Percentiles rank a stretch among this genome's conserved stretches.
Conservation (phyloP, 331 rosid species). For the Pyrus hybrid region DNA sequence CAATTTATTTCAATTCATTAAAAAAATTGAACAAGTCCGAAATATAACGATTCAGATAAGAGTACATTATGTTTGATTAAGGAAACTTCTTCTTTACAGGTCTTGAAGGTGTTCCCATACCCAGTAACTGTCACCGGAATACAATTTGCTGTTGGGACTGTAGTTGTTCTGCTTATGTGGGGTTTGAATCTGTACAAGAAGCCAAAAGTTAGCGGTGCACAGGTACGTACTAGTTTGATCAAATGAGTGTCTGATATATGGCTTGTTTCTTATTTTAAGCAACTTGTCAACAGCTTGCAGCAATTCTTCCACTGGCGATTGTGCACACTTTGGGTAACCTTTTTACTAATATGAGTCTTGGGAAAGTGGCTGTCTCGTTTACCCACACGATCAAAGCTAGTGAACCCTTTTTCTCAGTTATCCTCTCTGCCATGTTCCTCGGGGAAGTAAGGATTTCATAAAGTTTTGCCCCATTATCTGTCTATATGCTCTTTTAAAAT, state of each 20-base stretch:
- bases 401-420: slow-evolving; percentile 93
- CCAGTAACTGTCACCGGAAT: slow-evolving; percentile 53
- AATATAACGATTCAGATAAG: not conserved
- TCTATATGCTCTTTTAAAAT: not conserved
- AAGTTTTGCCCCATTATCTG: not conserved
- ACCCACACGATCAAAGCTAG: slow-evolving; percentile 90
- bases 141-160: slow-evolving; percentile 71
- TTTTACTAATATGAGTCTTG: slow-evolving; percentile 94
- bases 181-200: slow-evolving; percentile 63
- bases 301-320: slow-evolving; percentile 69
- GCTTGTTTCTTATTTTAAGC: slow-evolving; percentile 2
- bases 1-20: not conserved
- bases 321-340: slow-evolving; percentile 85
- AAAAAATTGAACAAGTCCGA: not conserved
- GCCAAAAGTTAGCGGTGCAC: slow-evolving; percentile 55
- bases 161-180: slow-evolving; percentile 62
- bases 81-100: slow-evolving; percentile 39
- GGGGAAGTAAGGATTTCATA: slow-evolving; percentile 57
- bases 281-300: slow-evolving; percentile 50
- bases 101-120: slow-evolving; percentile 65
- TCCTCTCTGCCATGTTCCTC: slow-evolving; percentile 84
- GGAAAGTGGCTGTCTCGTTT: slow-evolving; percentile 88
- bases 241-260: slow-evolving; percentile 1
- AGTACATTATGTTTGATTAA: not conserved
- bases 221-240: slow-evolving; percentile 38